Evolutionary conservation across 345 rosid genomes (phyloP).

Genomic region (Populus davidiana): DNA sequence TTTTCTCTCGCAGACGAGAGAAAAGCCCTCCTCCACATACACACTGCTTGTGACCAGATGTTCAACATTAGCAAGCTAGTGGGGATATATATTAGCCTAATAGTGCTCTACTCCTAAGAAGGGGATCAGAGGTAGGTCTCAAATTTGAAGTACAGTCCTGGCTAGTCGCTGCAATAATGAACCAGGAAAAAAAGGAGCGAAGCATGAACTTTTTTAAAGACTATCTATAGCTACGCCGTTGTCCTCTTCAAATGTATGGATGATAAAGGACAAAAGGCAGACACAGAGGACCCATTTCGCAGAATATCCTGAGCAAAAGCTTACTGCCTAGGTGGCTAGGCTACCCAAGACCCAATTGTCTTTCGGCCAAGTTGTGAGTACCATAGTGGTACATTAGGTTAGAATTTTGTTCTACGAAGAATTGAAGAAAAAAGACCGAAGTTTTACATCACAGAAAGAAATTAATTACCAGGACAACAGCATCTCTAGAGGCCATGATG

Average conservation of each 20-base stretch:
- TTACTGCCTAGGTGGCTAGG: neutral
- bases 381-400: neutral
- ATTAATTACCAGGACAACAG: conserved; percentile 69
- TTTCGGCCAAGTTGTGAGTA: neutral
- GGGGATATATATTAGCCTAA: neutral
- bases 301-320: conserved; percentile 8
- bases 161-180: neutral
- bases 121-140: neutral
- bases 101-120: neutral
- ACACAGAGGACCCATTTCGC: conserved; percentile 15
- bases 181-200: neutral
- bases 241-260: neutral
- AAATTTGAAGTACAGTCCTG: neutral
- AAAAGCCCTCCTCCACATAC: neutral
- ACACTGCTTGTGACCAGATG: neutral
- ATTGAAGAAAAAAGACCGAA: neutral
- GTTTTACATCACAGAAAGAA: neutral
- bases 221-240: neutral
- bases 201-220: neutral
- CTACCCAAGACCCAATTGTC: neutral
- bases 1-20: neutral
- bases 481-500: conserved; percentile 88
- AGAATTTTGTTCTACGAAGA: neutral
- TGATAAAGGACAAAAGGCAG: conserved; percentile 13
- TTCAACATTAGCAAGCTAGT: neutral